Evolutionary conservation across 352 stramenopile genomes (phyloP).

Genomic region (Phytophthora litchii): DNA sequence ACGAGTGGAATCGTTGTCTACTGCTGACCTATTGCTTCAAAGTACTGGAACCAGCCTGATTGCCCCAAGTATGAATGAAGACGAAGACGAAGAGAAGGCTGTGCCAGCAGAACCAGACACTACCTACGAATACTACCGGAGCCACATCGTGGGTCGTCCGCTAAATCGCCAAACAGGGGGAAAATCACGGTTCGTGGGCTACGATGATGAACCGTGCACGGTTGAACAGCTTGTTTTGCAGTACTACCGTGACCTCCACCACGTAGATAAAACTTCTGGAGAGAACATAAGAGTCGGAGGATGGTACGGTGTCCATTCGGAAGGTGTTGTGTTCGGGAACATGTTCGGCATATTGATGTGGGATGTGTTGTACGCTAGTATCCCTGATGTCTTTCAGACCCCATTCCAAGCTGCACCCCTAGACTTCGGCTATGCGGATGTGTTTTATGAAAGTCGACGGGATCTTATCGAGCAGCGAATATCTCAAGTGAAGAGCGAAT

Average conservation of each 20-base stretch:
- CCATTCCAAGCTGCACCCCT: slow-evolving; percentile 74
- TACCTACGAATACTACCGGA: slow-evolving; percentile 47
- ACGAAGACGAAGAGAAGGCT: slow-evolving; percentile 21
- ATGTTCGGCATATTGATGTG: slow-evolving; percentile 91
- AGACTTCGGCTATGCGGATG: slow-evolving; percentile 70
- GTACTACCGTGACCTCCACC: slow-evolving; percentile 55
- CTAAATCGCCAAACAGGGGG: slow-evolving; percentile 77
- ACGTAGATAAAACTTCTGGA: slow-evolving; percentile 4
- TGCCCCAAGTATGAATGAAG: slow-evolving; percentile 6
- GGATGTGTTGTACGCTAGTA: slow-evolving; percentile 81
- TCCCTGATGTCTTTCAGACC: slow-evolving; percentile 89
- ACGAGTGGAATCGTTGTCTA: slow-evolving; percentile 16
- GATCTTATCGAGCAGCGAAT: slow-evolving; percentile 55
- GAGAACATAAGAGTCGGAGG: slow-evolving; percentile 33
- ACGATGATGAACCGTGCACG: slow-evolving; percentile 83
- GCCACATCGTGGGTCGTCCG: slow-evolving; percentile 69
- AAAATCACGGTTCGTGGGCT: slow-evolving; percentile 89
- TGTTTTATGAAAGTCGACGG: slow-evolving; percentile 52
- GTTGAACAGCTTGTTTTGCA: slow-evolving; percentile 89
- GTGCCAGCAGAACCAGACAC: background rate
- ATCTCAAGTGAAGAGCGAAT: slow-evolving; percentile 42
- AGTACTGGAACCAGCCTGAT: slow-evolving; percentile 24
- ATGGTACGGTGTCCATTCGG: slow-evolving; percentile 89
- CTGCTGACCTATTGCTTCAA: slow-evolving; percentile 23
- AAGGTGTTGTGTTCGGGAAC: slow-evolving; percentile 71